These are phyloP conservation scores for Nicotiana benthamiana DNA, from an alignment of 257 asterid species.

Conservation along the genomic window DNA sequence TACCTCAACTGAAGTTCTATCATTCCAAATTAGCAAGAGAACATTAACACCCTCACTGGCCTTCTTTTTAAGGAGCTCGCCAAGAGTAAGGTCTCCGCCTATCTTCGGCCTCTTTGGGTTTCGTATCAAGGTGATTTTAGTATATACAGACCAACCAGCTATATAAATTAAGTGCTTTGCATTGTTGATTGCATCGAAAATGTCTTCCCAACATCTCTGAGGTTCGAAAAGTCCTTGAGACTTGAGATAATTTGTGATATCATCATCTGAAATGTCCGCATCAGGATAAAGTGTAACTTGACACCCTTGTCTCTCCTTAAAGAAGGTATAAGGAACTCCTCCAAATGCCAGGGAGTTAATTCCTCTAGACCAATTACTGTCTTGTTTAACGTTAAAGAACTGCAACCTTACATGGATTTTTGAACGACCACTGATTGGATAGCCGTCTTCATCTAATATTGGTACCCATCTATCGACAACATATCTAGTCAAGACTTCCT, in stretches of 20 bases:
- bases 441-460: slow-evolving; percentile 43
- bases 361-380: slow-evolving; percentile 66
- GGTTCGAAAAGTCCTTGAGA: slow-evolving; percentile 30
- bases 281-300: slow-evolving; percentile 59
- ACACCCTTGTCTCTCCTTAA: slow-evolving; percentile 64
- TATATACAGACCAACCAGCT: slow-evolving; percentile 77
- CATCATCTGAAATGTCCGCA: slow-evolving; percentile 52
- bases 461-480: slow-evolving; percentile 53
- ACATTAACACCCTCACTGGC: slow-evolving; percentile 76
- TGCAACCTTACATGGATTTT: slow-evolving; percentile 56
- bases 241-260: slow-evolving; percentile 23
- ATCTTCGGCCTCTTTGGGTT: slow-evolving; percentile 46
- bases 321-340: slow-evolving; percentile 63
- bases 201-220: slow-evolving; percentile 77
- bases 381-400: slow-evolving; percentile 36
- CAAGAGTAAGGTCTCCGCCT: slow-evolving; percentile 49
- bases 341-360: slow-evolving; percentile 30
- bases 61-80: slow-evolving; percentile 60
- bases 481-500: slow-evolving; percentile 36
- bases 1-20: slow-evolving; percentile 45
- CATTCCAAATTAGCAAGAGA: slow-evolving; percentile 83
- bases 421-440: slow-evolving; percentile 47
- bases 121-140: slow-evolving; percentile 48
- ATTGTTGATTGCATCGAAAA: slow-evolving; percentile 47
- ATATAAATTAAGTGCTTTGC: slow-evolving; percentile 72